Conservation (phyloP, 768 basidiomycete genomes). For the Mycena venus region DNA sequence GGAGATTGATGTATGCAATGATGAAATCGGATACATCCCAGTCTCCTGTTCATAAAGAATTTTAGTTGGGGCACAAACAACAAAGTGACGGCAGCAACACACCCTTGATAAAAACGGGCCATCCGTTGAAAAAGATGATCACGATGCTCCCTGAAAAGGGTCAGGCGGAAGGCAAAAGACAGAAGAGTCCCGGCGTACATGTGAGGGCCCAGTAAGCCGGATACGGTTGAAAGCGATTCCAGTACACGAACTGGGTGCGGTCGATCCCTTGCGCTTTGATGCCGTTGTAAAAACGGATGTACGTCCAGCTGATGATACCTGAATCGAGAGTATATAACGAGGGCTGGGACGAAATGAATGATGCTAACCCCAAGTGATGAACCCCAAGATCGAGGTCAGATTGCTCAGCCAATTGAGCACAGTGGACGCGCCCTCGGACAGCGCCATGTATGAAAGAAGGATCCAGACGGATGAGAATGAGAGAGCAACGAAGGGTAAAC, state of each 20-base stretch:
- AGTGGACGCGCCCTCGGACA: conserved; percentile 51
- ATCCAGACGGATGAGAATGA: conserved; percentile 25
- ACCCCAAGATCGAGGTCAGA: conserved; percentile 63
- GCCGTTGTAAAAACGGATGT: conserved; percentile 39
- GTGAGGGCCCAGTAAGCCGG: conserved; percentile 58
- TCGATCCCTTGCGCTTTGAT: conserved; percentile 63
- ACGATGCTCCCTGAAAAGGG: conserved; percentile 23
- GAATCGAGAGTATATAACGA: neutral
- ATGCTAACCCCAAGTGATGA: conserved; percentile 58
- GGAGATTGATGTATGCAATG: conserved; percentile 36
- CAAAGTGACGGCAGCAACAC: too few relatives aligned
- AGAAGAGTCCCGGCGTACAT: neutral
- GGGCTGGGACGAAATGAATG: neutral
- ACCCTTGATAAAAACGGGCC: conserved; percentile 30
- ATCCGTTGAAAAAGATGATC: conserved; percentile 37
- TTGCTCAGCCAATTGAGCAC: conserved; percentile 66
- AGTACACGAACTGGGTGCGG: conserved; percentile 66
- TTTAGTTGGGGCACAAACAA: too few relatives aligned
- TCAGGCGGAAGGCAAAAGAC: neutral
- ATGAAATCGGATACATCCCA: conserved; percentile 32
- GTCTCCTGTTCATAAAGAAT: neutral
- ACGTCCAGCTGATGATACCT: conserved; percentile 29
- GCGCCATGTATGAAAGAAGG: conserved; percentile 60
- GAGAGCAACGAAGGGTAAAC: conserved; percentile 19
- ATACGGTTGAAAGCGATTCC: conserved; percentile 61